A percentile compares a stretch with the other conserved stretches of the same genome.
Conservation (phyloP, 805 yeast species). For the Saturnispora quitensis region DNA sequence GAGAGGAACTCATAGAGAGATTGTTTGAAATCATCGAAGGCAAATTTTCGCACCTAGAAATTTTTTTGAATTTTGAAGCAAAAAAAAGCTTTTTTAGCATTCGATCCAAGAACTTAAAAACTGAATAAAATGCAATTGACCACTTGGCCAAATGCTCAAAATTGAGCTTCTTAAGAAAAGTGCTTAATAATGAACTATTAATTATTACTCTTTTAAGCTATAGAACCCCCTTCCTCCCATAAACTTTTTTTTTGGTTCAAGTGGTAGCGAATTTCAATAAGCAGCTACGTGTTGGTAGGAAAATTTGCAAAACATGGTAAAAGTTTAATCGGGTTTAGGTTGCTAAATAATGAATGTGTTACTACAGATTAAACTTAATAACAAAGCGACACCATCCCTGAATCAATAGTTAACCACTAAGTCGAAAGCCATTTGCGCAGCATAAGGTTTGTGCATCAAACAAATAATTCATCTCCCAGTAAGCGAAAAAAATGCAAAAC, state of each 20-base stretch:
- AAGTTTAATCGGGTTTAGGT: too few species aligned
- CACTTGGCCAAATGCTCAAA: neutral
- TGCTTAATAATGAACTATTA: too few species aligned
- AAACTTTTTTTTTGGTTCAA: too few species aligned
- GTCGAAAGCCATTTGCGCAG: too few species aligned
- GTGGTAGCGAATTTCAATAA: too few species aligned
- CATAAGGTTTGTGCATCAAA: neutral
- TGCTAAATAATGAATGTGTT: too few species aligned
- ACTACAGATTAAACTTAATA: too few species aligned
- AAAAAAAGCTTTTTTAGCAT: neutral
- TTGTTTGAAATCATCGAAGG: neutral
- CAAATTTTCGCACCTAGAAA: neutral
- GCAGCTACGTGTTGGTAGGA: too few species aligned
- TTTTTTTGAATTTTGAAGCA: neutral
- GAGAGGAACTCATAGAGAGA: neutral
- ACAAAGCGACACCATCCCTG: too few species aligned
- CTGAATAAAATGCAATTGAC: neutral
- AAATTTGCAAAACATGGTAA: too few species aligned
- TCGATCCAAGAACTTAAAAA: neutral
- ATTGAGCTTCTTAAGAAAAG: neutral
- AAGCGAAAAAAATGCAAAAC: conserved; percentile 2
- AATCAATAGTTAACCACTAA: neutral
- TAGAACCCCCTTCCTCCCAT: too few species aligned
- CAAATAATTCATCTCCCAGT: neutral
- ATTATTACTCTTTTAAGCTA: too few species aligned